Base-by-base conservation (phyloP, 768 basidiomycete species). In the Strobilomyces confusus region DNA sequence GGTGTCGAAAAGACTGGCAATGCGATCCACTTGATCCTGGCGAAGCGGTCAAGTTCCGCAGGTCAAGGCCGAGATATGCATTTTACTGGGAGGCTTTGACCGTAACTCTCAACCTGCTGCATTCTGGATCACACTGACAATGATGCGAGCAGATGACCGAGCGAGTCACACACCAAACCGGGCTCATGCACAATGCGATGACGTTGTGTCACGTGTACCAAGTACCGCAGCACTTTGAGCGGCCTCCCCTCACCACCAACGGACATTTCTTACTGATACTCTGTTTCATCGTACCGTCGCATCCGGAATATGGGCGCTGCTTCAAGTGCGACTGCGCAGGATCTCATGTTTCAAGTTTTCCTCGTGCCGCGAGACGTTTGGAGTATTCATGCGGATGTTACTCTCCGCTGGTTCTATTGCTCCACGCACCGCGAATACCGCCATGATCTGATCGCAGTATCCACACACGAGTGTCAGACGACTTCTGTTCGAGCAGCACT, bases 1-100 rank as follows among this genome's bases (percentile, higher is more conserved):
- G 19, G 79, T 74, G 58, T 86, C 82, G 58, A 86, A 81, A 15
- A 81, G 63, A 23, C 62, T 66, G 12, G 77, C 70, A 53, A 90
- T 80, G 49, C 78, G 74, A 46, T 89, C 86, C 19, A 86, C 82
- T 73, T 89, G 87, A 63, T 89, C 88, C 87, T 90, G 63, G 62
- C 8, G 38, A 32, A 34, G 20, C 2, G 36, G 48, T 64, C 51
- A 68, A 54, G 29, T 20, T 49, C 22, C 14, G 23, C n/a, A 29
- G 20, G 33, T 9, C 26, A 34, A 15, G 45, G 32, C 48, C 40
- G 34, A 57, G 45, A 48, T 49, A 49, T 37, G 46, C 3, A 20
- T 1, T 41, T 72, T 74, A 85, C 84, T 59, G 82, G 84, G 49
- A 86, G 72, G 44, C 59, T 63, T 62, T 76, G 72, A 20, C 83